Evolutionary conservation across 371 early-diverging fungal species (phyloP), one percentile per base, ranked within the genome.

Genomic region (Mortierella sp.): DNA sequence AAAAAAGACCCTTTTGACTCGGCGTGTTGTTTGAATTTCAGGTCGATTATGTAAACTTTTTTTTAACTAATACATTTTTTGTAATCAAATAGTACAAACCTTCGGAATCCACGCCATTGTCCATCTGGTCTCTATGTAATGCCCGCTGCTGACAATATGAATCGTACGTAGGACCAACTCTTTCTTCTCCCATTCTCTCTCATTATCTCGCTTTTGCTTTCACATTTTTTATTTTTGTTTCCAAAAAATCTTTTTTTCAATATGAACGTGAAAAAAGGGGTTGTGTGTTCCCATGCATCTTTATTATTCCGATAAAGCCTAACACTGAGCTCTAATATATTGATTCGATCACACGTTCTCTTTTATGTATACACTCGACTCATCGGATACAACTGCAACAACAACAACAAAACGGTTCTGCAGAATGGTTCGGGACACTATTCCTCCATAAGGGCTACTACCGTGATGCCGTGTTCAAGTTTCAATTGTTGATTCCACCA

Each of bases 401-500:
- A n/a, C 23, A 61, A 58, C 34, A 55, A 56, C 34, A 28, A 51
- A 45, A 17, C 8, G 7, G 6, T 40, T 13, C 23, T 43, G 32
- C 66, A 93, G 93, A 89, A 53, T 96, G 96, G 96, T 90, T 92
- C 73, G 97, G 95, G 3, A 91, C 91, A 1, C 64, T 95, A 32
- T 96, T 96, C 78, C 86, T 96, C 22, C 95, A 96, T 80, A 90
- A 93, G 66, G 96, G 96, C 29, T 93, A 91, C 75, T 99, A 97
- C 85, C 91, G 93, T 57, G 93, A 94, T 70, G 99, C 96, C 3
- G 95, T 98, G 13, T 95, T 98, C 85, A 95, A 95, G 75, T 98
- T 97, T 84, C 85, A 92, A 61, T 84, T 99, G 77, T 83, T 88
- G 40, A 96, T 98, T 51, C 99, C 98, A 17, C 85, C 88, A 35